These are phyloP conservation scores for Schizonepeta tenuifolia DNA, from an alignment of 257 asterid genomes.

Conservation along the genomic window DNA sequence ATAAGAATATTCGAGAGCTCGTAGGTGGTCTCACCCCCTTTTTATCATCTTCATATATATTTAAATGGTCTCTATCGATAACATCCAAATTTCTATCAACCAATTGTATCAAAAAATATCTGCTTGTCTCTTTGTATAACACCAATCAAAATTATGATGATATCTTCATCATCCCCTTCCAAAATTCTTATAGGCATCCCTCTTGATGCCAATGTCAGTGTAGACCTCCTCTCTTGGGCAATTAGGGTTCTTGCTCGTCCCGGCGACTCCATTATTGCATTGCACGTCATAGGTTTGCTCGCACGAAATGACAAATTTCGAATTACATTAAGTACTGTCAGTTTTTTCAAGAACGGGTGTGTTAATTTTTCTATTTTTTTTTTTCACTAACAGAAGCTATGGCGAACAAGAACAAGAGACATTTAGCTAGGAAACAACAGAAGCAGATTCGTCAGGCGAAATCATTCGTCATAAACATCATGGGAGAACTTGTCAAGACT, in stretches of 20 bases:
- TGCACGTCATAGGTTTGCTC: constrained; percentile 66
- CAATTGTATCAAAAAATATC: constrained; percentile 26
- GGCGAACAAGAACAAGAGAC: constrained; percentile 50
- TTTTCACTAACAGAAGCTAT: constrained; percentile 42
- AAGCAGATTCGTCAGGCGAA: constrained; percentile 70
- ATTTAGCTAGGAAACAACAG: constrained; percentile 47
- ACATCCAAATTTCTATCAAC: constrained; percentile 24
- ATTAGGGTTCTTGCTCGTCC: constrained; percentile 60
- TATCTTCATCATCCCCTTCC: constrained; percentile 38
- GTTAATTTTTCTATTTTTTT: too few species aligned
- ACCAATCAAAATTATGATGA: constrained; percentile 33
- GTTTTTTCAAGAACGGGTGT: too few species aligned
- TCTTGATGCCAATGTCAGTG: constrained; percentile 58
- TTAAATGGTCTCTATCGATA: constrained; percentile 25
- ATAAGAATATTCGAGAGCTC: constrained; percentile 52
- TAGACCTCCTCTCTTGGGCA: constrained; percentile 66
- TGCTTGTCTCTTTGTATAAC: not conserved
- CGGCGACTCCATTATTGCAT: constrained; percentile 65
- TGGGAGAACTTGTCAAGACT: constrained; percentile 65
- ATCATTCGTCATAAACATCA: constrained; percentile 63
- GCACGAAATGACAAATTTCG: not conserved
- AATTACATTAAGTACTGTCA: not conserved
- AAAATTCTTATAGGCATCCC: constrained; percentile 77
- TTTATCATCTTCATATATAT: constrained; percentile 40
- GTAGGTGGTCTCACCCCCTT: constrained; percentile 42